phyloP scores from a whole-genome alignment of 164 flowering plant genomes.

The Taxillus chinensis region DNA sequence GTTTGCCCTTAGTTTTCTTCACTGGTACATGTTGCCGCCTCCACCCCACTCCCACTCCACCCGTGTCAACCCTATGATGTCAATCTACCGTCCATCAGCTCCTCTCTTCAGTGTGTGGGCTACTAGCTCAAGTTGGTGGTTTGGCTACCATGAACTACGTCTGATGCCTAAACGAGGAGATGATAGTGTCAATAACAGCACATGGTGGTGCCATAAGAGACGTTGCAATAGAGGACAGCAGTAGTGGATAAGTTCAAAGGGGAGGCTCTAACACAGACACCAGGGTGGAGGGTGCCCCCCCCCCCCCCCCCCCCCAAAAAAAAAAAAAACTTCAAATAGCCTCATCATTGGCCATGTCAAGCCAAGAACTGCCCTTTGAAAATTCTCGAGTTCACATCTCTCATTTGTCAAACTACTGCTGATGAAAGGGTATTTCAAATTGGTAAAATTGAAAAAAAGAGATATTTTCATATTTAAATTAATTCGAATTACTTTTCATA shows the following conservation, averaged over 20 bases:
- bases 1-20: too few species aligned
- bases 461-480: too few species aligned
- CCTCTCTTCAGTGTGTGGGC: slow-evolving; percentile 55
- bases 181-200: slow-evolving; percentile 30
- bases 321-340: too few species aligned
- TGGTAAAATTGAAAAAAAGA: too few species aligned
- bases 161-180: slow-evolving; percentile 44
- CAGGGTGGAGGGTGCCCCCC: too few species aligned
- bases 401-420: not conserved
- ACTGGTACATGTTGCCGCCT: too few species aligned
- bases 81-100: slow-evolving; percentile 45
- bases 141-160: slow-evolving; percentile 26
- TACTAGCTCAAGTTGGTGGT: slow-evolving; percentile 37
- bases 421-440: not conserved
- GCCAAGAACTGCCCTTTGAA: not conserved
- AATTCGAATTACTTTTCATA: too few species aligned
- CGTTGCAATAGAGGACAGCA: slow-evolving; percentile 16
- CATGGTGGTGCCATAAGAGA: slow-evolving; percentile 12
- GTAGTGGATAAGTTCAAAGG: slow-evolving; percentile 44
- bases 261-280: slow-evolving; percentile 80
- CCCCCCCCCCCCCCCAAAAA: too few species aligned
- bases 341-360: not conserved
- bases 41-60: slow-evolving; percentile 39
- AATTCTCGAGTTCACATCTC: not conserved
- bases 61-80: too few species aligned